These are phyloP conservation scores for Ophiostoma angusticollis DNA, from an alignment of 2,329 filamentous ascomycete genomes.

Conservation along the genomic window DNA sequence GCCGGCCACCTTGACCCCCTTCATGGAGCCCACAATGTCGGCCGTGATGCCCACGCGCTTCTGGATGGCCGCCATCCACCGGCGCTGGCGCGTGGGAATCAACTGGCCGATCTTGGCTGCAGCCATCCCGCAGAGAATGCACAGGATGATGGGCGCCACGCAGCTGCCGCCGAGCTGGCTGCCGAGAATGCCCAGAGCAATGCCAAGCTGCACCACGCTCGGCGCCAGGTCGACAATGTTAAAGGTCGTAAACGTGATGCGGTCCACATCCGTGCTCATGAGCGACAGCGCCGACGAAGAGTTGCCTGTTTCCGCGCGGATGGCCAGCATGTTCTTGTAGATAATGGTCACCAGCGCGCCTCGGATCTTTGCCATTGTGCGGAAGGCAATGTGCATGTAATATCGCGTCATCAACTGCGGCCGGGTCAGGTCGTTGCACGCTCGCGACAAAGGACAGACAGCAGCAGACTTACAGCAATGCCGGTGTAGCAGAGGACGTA, in stretches of 20 bases:
- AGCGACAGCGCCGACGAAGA: slow-evolving; percentile 10
- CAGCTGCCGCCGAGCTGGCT: slow-evolving; percentile 8
- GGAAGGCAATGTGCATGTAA: slow-evolving; percentile 11
- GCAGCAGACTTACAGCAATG: slow-evolving; percentile 4
- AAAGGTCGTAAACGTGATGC: slow-evolving; percentile 9
- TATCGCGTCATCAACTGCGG: slow-evolving; percentile 9
- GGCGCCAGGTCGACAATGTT: slow-evolving; percentile 10
- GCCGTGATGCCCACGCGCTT: slow-evolving; percentile 34
- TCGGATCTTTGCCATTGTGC: slow-evolving; percentile 10
- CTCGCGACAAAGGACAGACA: neutral
- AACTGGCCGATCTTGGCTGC: slow-evolving; percentile 7
- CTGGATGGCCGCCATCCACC: slow-evolving; percentile 38
- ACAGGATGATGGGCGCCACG: slow-evolving; percentile 7
- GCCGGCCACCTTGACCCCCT: slow-evolving; percentile 37
- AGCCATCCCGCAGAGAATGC: slow-evolving; percentile 2
- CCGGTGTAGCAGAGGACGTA: slow-evolving; percentile 9
- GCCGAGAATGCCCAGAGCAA: slow-evolving; percentile 9
- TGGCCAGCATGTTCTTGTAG: slow-evolving; percentile 11
- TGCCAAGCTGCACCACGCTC: slow-evolving; percentile 6
- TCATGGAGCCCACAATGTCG: slow-evolving; percentile 35
- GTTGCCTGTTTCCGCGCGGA: slow-evolving; percentile 10
- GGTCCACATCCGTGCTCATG: slow-evolving; percentile 12
- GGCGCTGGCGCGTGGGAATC: slow-evolving; percentile 6
- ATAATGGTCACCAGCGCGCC: slow-evolving; percentile 10
- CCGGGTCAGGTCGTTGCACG: too few relatives aligned